Conservation (phyloP, 106 monocot genomes). For the Amphibolis antarctica region DNA sequence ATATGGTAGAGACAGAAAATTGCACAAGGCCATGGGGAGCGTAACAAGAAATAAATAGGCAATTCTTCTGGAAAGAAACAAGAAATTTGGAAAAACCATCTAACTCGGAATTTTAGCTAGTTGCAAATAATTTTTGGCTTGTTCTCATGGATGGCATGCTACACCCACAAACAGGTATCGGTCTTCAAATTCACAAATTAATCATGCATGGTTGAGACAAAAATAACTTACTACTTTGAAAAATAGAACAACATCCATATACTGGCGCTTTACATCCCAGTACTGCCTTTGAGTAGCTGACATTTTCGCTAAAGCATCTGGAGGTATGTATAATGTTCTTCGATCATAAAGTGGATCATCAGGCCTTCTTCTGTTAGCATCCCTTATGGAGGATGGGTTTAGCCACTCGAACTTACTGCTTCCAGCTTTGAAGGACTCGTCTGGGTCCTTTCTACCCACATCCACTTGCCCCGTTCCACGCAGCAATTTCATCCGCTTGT, state of each 20-base stretch:
- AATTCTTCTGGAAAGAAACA: neutral
- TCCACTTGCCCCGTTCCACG: constrained; percentile 2
- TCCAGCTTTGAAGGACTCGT: constrained; percentile 23
- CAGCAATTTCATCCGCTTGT: constrained; percentile 42
- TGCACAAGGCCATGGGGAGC: too few relatives aligned
- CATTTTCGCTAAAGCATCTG: constrained; percentile 71
- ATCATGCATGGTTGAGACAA: too few relatives aligned
- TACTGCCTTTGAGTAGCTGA: constrained; percentile 92
- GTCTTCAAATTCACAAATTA: too few relatives aligned
- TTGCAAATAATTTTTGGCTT: neutral
- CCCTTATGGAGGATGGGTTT: constrained; percentile 56
- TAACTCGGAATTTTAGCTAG: neutral
- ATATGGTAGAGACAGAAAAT: too few relatives aligned
- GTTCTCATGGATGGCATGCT: neutral
- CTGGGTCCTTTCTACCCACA: constrained; percentile 5
- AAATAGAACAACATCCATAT: constrained; percentile 89
- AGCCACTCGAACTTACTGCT: constrained; percentile 87
- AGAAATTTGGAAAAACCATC: neutral
- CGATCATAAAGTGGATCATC: constrained; percentile 71
- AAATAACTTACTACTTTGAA: constrained; percentile 82
- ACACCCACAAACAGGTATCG: too few relatives aligned
- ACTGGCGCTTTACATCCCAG: constrained; percentile 78
- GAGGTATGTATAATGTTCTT: constrained; percentile 72
- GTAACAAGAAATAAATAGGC: too few relatives aligned
- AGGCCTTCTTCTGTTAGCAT: constrained; percentile 60